Percentiles rank a stretch among this genome's conserved stretches.
Evolutionary conservation across 306 rosid species (phyloP).

Genomic region (Cicer bijugum): DNA sequence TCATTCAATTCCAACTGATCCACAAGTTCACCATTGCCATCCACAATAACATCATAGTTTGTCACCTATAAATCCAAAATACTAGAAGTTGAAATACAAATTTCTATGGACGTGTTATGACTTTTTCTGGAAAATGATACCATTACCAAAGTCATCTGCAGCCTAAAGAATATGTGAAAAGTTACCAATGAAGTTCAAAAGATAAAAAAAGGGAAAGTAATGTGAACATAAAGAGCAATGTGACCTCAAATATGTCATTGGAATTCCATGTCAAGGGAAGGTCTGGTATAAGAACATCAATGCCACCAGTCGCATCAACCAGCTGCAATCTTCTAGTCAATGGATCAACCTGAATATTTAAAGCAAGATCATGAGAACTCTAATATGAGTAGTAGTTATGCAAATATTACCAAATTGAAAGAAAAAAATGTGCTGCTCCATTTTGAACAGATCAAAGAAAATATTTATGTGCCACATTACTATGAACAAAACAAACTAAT

Average conservation of each 20-base stretch:
- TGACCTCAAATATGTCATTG: slow-evolving; percentile 68
- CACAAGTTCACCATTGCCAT: slow-evolving; percentile 52
- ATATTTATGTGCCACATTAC: not conserved
- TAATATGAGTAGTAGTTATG: slow-evolving; percentile 27
- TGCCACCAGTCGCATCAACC: slow-evolving; percentile 81
- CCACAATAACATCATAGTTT: slow-evolving; percentile 67
- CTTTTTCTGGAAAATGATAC: not conserved
- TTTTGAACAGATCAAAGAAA: slow-evolving; percentile 24
- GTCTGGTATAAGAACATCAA: slow-evolving; percentile 86
- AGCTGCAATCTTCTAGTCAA: slow-evolving; percentile 75
- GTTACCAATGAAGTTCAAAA: not conserved
- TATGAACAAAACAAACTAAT: slow-evolving; percentile 20
- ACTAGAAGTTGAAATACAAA: slow-evolving; percentile 31
- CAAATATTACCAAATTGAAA: not conserved
- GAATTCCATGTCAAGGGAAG: slow-evolving; percentile 76
- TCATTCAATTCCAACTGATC: slow-evolving; percentile 49
- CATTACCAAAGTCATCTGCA: slow-evolving; percentile 30
- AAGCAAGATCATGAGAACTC: slow-evolving; percentile 28
- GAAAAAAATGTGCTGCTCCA: not conserved
- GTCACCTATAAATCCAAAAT: slow-evolving; percentile 63
- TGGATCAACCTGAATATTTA: slow-evolving; percentile 63
- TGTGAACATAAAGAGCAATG: slow-evolving; percentile 19
- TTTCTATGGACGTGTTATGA: not conserved
- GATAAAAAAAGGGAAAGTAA: slow-evolving; percentile 10
- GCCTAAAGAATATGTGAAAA: slow-evolving; percentile 36